Evolutionary conservation across 73 alveolate genomes (phyloP).

Genomic region (Breviolum minutum): DNA sequence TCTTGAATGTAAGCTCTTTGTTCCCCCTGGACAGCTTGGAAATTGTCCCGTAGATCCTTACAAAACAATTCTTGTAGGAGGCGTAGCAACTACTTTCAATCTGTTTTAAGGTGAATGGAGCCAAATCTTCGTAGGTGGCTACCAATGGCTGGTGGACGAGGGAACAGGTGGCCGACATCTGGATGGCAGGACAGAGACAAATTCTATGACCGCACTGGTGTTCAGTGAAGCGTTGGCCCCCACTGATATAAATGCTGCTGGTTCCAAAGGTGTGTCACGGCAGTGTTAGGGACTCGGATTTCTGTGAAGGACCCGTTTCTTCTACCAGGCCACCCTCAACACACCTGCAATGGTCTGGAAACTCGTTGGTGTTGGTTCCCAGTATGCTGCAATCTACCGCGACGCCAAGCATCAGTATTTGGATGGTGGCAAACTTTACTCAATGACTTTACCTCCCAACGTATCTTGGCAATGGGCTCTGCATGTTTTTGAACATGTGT

Average conservation of each 20-base stretch:
- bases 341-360: constrained; percentile 67
- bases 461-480: constrained; percentile 1
- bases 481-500: too few relatives aligned
- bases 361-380: constrained; percentile 77
- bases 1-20: too few relatives aligned
- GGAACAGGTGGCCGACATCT: constrained; percentile 10
- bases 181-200: constrained; percentile 31
- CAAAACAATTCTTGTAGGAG: too few relatives aligned
- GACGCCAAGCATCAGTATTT: constrained; percentile 38
- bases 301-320: neutral
- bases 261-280: neutral
- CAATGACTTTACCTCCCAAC: constrained; percentile 65
- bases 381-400: constrained; percentile 13
- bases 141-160: constrained; percentile 26
- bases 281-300: neutral
- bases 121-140: constrained; percentile 8
- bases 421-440: constrained; percentile 73
- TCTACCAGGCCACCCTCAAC: constrained; percentile 60
- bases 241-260: too few relatives aligned
- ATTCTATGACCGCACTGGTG: neutral
- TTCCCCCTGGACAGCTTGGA: too few relatives aligned
- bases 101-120: constrained; percentile 8
- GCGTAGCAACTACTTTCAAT: neutral
- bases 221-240: neutral
- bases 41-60: too few relatives aligned